Evolutionary conservation across 805 yeast genomes (phyloP), one percentile per base, ranked within the genome.

Genomic region (Hanseniaspora valbyensis): DNA sequence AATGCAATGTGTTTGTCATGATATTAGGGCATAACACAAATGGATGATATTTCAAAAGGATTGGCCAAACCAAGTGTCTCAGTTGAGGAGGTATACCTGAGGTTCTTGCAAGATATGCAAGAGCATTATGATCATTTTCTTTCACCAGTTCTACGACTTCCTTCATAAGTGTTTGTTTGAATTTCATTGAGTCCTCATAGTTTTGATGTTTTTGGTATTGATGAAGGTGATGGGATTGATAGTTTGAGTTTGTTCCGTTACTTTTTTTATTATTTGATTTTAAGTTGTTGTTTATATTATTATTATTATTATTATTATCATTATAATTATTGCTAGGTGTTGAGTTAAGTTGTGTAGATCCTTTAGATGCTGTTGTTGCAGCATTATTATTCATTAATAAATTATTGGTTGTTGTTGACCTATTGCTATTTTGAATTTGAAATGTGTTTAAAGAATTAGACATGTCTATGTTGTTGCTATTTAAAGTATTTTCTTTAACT

Each of bases 31-130:
- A 71, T 29, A 77, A 65, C 13, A 86, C 95, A 68, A 80, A 84
- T 1, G 96, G 96, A 63, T 89, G 96, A 58, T 78, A 78, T 56
- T 80, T 80, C 52, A 89, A 65, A 45, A 89, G 64, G 3, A 85
- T 66, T 1, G 96, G 95, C 96, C 96, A 89, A 6, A 85, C 83
- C 52, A 74, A 70, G 56, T 77, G 78, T 53, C 97, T 72, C 49
- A 87, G 69, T 52, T 78, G 74, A 1, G 95, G 90, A 1, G 96
- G 96, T 25, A 88, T 70, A 2, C 97, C 96, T 52, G 78, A 70
- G 56, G 81, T 88, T 55, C 95, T 73, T 4, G 95, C 90, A 6
- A 89, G 65, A 55, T 78, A 69, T 1, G 96, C 94, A 42, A 89
- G 66, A 0, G 88, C 85, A 43, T 80, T 78, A 52, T 80, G 80